Evolutionary conservation across 73 alveolate genomes (phyloP).

Genomic region (Tetrahymena elliotti): DNA sequence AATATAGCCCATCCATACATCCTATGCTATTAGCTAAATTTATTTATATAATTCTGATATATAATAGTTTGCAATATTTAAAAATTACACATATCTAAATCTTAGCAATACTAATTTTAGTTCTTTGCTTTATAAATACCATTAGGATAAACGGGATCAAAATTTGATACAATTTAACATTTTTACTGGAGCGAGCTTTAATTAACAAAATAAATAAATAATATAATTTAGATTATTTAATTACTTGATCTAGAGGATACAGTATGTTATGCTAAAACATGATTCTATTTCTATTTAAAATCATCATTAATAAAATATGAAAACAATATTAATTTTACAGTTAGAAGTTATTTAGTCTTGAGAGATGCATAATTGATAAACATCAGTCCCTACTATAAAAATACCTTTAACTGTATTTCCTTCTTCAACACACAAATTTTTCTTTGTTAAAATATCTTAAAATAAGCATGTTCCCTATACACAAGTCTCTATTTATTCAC

Average conservation of each 20-base stretch:
- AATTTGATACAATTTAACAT: neutral
- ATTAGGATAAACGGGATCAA: neutral
- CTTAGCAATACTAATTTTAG: neutral
- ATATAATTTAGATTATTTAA: neutral
- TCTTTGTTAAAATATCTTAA: neutral
- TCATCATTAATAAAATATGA: neutral
- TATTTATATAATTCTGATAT: neutral
- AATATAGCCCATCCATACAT: neutral
- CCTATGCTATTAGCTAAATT: neutral
- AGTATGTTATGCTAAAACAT: neutral
- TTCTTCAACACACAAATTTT: neutral
- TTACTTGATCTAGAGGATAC: neutral
- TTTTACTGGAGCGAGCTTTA: neutral
- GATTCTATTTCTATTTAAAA: neutral
- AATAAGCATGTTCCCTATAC: neutral
- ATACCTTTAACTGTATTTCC: neutral
- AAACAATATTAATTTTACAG: neutral
- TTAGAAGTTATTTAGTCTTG: neutral
- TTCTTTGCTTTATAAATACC: neutral
- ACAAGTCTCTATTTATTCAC: neutral
- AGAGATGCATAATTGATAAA: neutral
- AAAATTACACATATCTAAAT: neutral
- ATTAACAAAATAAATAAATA: neutral
- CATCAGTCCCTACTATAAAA: neutral
- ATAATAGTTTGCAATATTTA: neutral